These are phyloP conservation scores for Takashimella koratensis DNA, from an alignment of 1,284 basidiomycete species.

Conservation along the genomic window DNA sequence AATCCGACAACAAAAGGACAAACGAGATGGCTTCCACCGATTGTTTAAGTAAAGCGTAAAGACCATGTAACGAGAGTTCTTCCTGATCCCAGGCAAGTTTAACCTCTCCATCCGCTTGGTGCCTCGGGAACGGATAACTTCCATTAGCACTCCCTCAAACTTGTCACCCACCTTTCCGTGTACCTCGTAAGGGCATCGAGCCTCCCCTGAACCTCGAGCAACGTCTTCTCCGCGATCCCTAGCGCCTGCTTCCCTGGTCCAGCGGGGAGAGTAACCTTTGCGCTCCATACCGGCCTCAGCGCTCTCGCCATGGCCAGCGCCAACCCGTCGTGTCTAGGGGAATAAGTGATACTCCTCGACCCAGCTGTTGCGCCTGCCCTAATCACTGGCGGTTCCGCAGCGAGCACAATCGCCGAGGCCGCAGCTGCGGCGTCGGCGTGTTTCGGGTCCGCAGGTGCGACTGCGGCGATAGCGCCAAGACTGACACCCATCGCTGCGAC, in stretches of 20 bases:
- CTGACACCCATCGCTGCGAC: slow-evolving; percentile 39
- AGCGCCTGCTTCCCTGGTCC: slow-evolving; percentile 21
- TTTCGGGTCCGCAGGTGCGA: slow-evolving; percentile 13
- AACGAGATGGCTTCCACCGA: slow-evolving; percentile 91
- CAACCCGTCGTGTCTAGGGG: slow-evolving; percentile 84
- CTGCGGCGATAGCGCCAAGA: slow-evolving; percentile 22
- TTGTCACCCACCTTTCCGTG: slow-evolving; percentile 50
- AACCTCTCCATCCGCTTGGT: slow-evolving; percentile 40
- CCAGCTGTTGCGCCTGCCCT: slow-evolving; percentile 21
- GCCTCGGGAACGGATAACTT: slow-evolving; percentile 40
- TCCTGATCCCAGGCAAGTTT: slow-evolving; percentile 47
- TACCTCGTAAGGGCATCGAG: slow-evolving; percentile 71
- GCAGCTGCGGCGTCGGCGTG: slow-evolving; percentile 28
- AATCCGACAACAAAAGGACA: slow-evolving; percentile 84
- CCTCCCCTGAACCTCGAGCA: slow-evolving; percentile 72
- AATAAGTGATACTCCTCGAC: slow-evolving; percentile 59
- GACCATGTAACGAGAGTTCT: slow-evolving; percentile 36
- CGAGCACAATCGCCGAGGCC: slow-evolving; percentile 28
- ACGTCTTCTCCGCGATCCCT: slow-evolving; percentile 57
- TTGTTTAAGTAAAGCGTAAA: slow-evolving; percentile 63
- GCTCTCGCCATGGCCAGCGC: slow-evolving; percentile 81
- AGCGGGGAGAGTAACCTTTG: slow-evolving; percentile 60
- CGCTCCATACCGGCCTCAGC: slow-evolving; percentile 81
- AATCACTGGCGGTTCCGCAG: slow-evolving; percentile 27
- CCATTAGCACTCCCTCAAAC: not conserved